phyloP scores from a whole-genome alignment of 2,329 filamentous ascomycete species.

The Fusarium longipes region DNA sequence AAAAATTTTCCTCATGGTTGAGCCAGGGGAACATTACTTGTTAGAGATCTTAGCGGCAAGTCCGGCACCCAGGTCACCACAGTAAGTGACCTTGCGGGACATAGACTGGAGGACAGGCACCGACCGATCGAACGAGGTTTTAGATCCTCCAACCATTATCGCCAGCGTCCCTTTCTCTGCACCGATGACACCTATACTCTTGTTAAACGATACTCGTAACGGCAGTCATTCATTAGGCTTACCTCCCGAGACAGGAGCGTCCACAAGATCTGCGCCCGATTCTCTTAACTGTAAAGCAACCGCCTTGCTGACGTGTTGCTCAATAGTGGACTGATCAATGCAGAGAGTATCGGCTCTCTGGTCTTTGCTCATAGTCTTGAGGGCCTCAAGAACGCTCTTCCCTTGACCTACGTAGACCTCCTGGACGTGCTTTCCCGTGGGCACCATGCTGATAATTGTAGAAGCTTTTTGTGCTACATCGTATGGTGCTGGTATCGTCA shows the following conservation, averaged over 20 bases:
- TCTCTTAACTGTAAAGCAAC: not conserved
- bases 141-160: not conserved
- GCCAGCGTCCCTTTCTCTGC: not conserved
- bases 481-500: not conserved
- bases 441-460: not conserved
- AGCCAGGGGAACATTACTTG: too few species aligned
- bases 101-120: not conserved
- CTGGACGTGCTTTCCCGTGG: not conserved
- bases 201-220: too few species aligned
- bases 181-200: not conserved
- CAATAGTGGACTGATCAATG: constrained; percentile 1
- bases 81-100: not conserved
- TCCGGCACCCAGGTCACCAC: not conserved
- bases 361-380: not conserved
- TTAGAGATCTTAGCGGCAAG: not conserved
- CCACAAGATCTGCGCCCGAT: not conserved
- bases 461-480: not conserved
- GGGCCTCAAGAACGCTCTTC: not conserved
- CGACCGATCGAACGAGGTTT: not conserved
- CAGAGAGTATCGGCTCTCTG: not conserved
- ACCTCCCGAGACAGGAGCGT: not conserved
- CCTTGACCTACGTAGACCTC: not conserved
- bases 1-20: too few species aligned
- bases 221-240: too few species aligned
- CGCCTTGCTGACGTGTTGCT: not conserved